Base-by-base conservation (phyloP, 805 yeast genomes). In the Starmerella riodocensis region DNA sequence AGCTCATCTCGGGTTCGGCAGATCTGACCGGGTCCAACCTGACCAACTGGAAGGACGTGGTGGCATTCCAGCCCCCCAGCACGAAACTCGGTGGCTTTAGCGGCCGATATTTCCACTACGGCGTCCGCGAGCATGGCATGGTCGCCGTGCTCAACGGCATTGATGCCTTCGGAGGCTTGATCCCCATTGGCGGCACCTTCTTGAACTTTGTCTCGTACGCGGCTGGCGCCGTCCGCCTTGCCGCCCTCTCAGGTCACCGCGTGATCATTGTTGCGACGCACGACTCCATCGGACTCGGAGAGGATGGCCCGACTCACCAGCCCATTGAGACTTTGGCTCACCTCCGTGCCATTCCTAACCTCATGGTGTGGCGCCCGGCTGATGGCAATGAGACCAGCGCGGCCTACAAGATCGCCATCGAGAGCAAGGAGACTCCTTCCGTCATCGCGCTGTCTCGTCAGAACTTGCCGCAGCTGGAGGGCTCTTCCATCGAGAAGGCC, bases 81-180 rank as follows among this genome's bases (percentile, higher is more conserved):
- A 65, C 84, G 44, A 76, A 76, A 34, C 67, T 83, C 52, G 97
- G 97, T 64, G 75, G 75, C 58, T 86, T 78, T 71, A 49, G 75
- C 42, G 98, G 98, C 61, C 78, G 94, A 62, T 88, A 88, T 70
- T 71, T 88, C 65, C 79, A 96, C 69, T 88, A 78, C 63, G 98
- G 98, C 77, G 94, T 88, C 51, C 80, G 98, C 68, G 98, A 88
- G 72, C 97, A 91, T 67, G 96, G 83, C 64, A 85, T 88, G 96
- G 95, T 94, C 68, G 95, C 96, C 50, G 80, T 86, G 63, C 73
- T 86, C 76, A 88, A 91, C 67, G 98, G 98, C 78, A 80, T 88
- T 54, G 71, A 91, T 44, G 96, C 95, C 40, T 88, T 67, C 58
- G 77, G 77, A 49, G 83, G 82, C 69, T 75, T 70, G 72, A 80